These are phyloP conservation scores for Coniochaeta sp. DNA, from an alignment of 2,329 filamentous ascomycete genomes.

Conservation along the genomic window DNA sequence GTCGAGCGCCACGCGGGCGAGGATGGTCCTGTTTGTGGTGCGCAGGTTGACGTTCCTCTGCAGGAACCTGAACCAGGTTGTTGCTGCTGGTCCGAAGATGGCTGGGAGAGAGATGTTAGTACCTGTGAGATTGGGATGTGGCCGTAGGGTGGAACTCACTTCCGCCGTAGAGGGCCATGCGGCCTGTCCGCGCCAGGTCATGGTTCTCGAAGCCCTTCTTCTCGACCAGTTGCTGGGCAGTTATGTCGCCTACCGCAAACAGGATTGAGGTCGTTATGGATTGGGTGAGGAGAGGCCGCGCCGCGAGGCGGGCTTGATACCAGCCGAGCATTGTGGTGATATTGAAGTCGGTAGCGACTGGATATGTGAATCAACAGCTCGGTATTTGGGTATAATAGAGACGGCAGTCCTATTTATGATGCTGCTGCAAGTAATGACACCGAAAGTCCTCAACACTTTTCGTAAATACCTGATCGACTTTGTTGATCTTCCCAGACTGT, in stretches of 20 bases:
- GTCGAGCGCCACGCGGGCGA: slow-evolving; percentile 72
- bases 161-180: slow-evolving; percentile 77
- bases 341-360: not conserved
- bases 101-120: slow-evolving; percentile 30
- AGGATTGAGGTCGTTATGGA: slow-evolving; percentile 84
- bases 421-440: not conserved
- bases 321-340: slow-evolving; percentile 23
- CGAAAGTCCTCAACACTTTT: not conserved
- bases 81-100: slow-evolving; percentile 82
- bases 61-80: slow-evolving; percentile 79
- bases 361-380: too few species aligned
- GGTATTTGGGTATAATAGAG: not conserved
- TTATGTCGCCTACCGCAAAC: slow-evolving; percentile 84
- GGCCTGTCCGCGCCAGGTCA: slow-evolving; percentile 61
- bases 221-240: slow-evolving; percentile 89
- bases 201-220: slow-evolving; percentile 71
- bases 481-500: not conserved
- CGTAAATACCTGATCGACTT: not conserved
- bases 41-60: slow-evolving; percentile 59
- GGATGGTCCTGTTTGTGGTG: slow-evolving; percentile 60
- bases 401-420: not conserved
- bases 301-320: slow-evolving; percentile 80
- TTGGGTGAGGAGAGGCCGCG: slow-evolving; percentile 82
- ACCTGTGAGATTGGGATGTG: slow-evolving; percentile 1
- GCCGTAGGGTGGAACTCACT: slow-evolving; percentile 34